phyloP scores from a whole-genome alignment of 2,329 filamentous ascomycete species.

The Hirsutella minnesotensis region DNA sequence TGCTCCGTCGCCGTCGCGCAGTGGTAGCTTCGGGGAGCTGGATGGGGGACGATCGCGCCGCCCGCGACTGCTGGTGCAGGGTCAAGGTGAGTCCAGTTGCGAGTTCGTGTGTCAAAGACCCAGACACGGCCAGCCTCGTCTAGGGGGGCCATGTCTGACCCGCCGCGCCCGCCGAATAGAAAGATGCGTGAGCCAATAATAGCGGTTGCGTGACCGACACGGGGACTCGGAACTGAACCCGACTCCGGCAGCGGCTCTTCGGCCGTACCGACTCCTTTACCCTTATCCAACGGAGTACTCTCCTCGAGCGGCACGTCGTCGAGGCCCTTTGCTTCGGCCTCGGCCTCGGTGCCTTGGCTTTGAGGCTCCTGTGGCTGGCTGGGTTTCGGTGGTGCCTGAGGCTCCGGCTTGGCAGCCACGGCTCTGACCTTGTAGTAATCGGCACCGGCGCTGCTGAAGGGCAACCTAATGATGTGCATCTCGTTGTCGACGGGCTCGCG shows the following conservation, averaged over 20 bases:
- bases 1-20: constrained; percentile 44
- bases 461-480: constrained; percentile 54
- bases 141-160: constrained; percentile 54
- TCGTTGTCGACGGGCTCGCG: constrained; percentile 60
- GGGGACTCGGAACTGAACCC: constrained; percentile 46
- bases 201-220: constrained; percentile 63
- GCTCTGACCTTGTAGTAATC: constrained; percentile 49
- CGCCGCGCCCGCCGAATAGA: constrained; percentile 69
- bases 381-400: background rate
- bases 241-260: constrained; percentile 12
- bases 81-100: constrained; percentile 52
- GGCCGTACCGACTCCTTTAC: constrained; percentile 21
- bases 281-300: constrained; percentile 20
- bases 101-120: constrained; percentile 56
- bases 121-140: constrained; percentile 66
- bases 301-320: constrained; percentile 25
- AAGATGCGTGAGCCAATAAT: constrained; percentile 61
- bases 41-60: constrained; percentile 28
- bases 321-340: constrained; percentile 14
- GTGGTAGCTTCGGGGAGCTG: constrained; percentile 62
- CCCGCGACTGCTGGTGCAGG: constrained; percentile 37
- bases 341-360: constrained; percentile 5
- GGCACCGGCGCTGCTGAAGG: constrained; percentile 42
- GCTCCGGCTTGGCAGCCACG: constrained; percentile 24
- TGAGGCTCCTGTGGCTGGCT: constrained; percentile 2